phyloP scores from a whole-genome alignment of 2,329 filamentous ascomycete species.

The Aspergillus arachidicola region DNA sequence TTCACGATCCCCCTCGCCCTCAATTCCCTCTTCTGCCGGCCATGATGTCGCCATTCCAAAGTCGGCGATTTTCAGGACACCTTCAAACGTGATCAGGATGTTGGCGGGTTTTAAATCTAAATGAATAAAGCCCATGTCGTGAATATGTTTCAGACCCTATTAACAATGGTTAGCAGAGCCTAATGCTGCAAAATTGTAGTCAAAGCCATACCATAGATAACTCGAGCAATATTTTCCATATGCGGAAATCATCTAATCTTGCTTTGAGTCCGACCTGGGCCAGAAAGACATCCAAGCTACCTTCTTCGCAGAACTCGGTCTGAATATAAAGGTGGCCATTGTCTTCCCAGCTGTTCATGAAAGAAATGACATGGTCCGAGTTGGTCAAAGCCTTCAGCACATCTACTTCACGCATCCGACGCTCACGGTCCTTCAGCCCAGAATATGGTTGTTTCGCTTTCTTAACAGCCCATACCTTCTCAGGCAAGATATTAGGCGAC shows the following conservation, averaged over 20 bases:
- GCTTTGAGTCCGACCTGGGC: constrained; percentile 80
- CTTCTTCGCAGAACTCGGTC: constrained; percentile 95
- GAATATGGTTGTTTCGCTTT: constrained; percentile 81
- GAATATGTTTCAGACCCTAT: constrained; percentile 86
- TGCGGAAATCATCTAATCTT: constrained; percentile 91
- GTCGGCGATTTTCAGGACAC: constrained; percentile 67
- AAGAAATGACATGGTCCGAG: constrained; percentile 82
- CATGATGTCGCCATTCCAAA: constrained; percentile 75
- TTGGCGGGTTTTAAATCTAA: constrained; percentile 69
- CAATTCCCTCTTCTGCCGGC: constrained; percentile 74
- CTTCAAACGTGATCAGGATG: constrained; percentile 67
- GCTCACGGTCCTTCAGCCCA: constrained; percentile 76
- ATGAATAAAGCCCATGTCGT: constrained; percentile 79
- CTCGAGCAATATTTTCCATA: constrained; percentile 97
- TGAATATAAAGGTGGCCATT: constrained; percentile 90
- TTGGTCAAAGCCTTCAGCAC: constrained; percentile 76
- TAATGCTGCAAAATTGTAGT: neutral
- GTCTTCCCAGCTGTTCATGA: constrained; percentile 85
- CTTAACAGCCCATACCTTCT: constrained; percentile 85
- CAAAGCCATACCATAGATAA: constrained; percentile 68
- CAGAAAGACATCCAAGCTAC: constrained; percentile 84
- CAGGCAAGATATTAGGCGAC: constrained; percentile 57
- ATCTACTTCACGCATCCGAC: constrained; percentile 81
- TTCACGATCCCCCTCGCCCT: constrained; percentile 91
- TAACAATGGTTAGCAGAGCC: constrained; percentile 13